Evolutionary conservation across 495 filamentous ascomycete species (phyloP), one percentile per base, ranked within the genome.

Genomic region (Glutinoglossum americanum): DNA sequence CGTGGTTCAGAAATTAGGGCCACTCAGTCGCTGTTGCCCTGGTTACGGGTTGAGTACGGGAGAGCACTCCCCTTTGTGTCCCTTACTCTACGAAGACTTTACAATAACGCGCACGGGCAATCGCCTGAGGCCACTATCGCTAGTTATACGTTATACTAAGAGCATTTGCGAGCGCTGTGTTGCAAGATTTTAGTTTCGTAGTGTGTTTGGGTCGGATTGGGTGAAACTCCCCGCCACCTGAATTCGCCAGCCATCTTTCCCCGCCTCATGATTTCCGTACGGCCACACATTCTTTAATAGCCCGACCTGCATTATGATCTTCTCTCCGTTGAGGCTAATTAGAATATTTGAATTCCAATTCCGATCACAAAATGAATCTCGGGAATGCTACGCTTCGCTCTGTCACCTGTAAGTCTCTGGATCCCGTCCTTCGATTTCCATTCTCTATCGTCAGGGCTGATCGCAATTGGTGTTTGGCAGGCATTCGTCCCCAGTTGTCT

Each of bases 401-500:
- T 11, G 57, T 54, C 8, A 44, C 11, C 28, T 19, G 56, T 58
- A 28, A 32, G 39, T 58, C 10, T 13, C 44, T 55, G 17, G n/a
- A n/a, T 8, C 32, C 25, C 33, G 53, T 25, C 19, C 37, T 53
- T 23, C 13, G 0, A 48, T 26, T 19, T 6, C 54, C n/a, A 9
- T 55, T 21, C 9, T 51, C 4, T 2, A 19, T 23, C 13, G 15
- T 27, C 17, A 7, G 30, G 10, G 28, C 23, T 56, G 23, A 47
- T 37, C 54, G 33, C n/a, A 44, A 41, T 58, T 19, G n/a, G 23
- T 8, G 33, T 44, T 35, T 11, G 7, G 49, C 62, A 71, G 70
- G 69, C 54, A 69, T 62, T 59, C 65, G 59, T 35, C 70, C 70
- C 3, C 77, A 78, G 64, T 61, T 83, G 47, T 65, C 72, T 21